A percentile compares a stretch with the other conserved stretches of the same genome.
phyloP scores from a whole-genome alignment of 768 basidiomycete genomes.

The Auriscalpium vulgare region DNA sequence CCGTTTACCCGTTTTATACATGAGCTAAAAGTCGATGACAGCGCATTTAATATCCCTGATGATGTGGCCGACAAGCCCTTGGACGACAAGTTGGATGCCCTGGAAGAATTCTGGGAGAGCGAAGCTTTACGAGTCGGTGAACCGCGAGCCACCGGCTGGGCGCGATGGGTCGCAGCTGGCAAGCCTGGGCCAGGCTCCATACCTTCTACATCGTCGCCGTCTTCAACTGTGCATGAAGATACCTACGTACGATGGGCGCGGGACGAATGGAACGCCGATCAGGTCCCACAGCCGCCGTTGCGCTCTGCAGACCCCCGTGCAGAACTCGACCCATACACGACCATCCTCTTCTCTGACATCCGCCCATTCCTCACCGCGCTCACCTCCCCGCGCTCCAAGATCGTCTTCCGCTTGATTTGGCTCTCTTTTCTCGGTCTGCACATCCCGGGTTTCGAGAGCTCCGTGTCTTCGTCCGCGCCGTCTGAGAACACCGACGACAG shows the following conservation, averaged over 20 bases:
- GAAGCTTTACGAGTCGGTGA: slow-evolving; percentile 76
- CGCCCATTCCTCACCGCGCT: slow-evolving; percentile 44
- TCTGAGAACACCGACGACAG: slow-evolving; percentile 53
- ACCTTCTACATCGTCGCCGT: slow-evolving; percentile 3
- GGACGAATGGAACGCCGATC: slow-evolving; percentile 47
- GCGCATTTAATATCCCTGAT: slow-evolving; percentile 51
- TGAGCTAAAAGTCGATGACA: slow-evolving; percentile 19
- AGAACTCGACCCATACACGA: slow-evolving; percentile 61
- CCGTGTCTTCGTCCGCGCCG: slow-evolving; percentile 24
- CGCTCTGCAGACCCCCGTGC: slow-evolving; percentile 44
- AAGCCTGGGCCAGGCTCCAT: slow-evolving; percentile 24
- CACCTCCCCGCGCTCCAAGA: slow-evolving; percentile 35
- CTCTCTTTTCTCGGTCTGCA: slow-evolving; percentile 64
- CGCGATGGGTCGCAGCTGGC: slow-evolving; percentile 44
- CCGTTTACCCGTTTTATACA: background rate
- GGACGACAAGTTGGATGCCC: slow-evolving; percentile 40
- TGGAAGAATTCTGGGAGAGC: slow-evolving; percentile 83
- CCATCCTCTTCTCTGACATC: slow-evolving; percentile 68
- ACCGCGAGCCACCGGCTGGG: slow-evolving; percentile 58
- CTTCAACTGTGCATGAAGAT: slow-evolving; percentile 33
- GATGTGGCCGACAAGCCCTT: slow-evolving; percentile 36
- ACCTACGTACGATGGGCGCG: slow-evolving; percentile 62
- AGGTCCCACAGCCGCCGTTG: slow-evolving; percentile 35
- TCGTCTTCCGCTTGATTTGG: slow-evolving; percentile 60
- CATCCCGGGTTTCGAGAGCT: slow-evolving; percentile 54